These are phyloP conservation scores for Geosiphon pyriformis DNA, from an alignment of 192 early-diverging fungal species.

Conservation along the genomic window DNA sequence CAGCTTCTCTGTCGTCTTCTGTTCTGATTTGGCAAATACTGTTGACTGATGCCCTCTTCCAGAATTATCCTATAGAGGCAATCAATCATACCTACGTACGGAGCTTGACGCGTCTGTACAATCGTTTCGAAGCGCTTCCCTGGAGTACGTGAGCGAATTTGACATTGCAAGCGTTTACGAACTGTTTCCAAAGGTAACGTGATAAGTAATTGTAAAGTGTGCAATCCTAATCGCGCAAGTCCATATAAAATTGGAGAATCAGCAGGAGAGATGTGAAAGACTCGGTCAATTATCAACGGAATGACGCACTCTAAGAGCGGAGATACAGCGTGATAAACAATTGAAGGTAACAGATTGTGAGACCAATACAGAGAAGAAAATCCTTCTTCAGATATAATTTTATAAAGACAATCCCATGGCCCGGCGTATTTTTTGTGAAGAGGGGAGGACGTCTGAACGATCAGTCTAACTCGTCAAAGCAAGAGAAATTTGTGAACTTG, in stretches of 20 bases:
- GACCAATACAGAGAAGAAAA: slow-evolving; percentile 62
- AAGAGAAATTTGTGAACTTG: neutral
- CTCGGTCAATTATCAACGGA: slow-evolving; percentile 59
- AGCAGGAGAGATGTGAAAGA: slow-evolving; percentile 48
- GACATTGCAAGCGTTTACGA: slow-evolving; percentile 77
- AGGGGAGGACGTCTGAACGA: slow-evolving; percentile 78
- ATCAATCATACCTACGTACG: slow-evolving; percentile 69
- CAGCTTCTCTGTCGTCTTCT: slow-evolving; percentile 24
- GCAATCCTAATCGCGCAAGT: slow-evolving; percentile 57
- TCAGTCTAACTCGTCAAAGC: slow-evolving; percentile 45
- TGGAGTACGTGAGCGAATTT: slow-evolving; percentile 55
- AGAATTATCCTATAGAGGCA: slow-evolving; percentile 60
- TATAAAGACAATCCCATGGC: slow-evolving; percentile 66
- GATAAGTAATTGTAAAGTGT: slow-evolving; percentile 68
- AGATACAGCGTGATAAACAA: slow-evolving; percentile 72
- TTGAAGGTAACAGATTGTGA: slow-evolving; percentile 68
- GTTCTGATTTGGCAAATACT: slow-evolving; percentile 25
- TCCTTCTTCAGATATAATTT: slow-evolving; percentile 76
- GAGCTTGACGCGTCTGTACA: slow-evolving; percentile 60
- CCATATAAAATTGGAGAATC: slow-evolving; percentile 62
- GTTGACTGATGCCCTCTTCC: slow-evolving; percentile 62
- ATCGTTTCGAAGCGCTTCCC: slow-evolving; percentile 60
- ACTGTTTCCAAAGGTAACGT: slow-evolving; percentile 84
- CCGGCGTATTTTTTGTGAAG: slow-evolving; percentile 78
- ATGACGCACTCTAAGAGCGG: slow-evolving; percentile 66